A percentile compares a stretch with the other conserved stretches of the same genome.
Evolutionary conservation across 1,284 basidiomycete genomes (phyloP).

Genomic region (Hypsizygus ulmarius): DNA sequence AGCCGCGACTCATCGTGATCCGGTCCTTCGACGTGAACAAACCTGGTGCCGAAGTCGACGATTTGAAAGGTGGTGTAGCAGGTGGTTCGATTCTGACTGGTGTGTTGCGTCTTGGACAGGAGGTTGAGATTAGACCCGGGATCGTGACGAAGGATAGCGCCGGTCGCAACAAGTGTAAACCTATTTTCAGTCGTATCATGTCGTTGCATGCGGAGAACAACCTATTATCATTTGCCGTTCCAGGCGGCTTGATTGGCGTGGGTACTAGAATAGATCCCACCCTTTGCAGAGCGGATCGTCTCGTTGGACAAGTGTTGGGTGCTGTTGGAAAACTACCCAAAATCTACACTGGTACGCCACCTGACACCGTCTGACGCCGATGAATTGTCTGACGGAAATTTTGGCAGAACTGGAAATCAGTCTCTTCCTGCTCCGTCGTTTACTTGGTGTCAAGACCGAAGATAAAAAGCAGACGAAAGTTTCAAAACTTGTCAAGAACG

Average conservation of each 20-base stretch:
- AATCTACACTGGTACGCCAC: slow-evolving; percentile 79
- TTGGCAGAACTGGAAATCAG: slow-evolving; percentile 88
- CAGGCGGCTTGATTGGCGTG: slow-evolving; percentile 97
- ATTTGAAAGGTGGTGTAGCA: slow-evolving; percentile 97
- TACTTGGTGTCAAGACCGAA: slow-evolving; percentile 97
- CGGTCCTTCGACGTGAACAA: slow-evolving; percentile 99
- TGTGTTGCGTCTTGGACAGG: slow-evolving; percentile 87
- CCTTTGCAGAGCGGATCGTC: slow-evolving; percentile 92
- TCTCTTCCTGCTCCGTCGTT: slow-evolving; percentile 87
- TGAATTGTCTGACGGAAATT: neutral
- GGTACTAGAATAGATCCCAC: slow-evolving; percentile 97
- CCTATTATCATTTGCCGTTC: slow-evolving; percentile 91
- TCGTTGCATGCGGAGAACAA: slow-evolving; percentile 95
- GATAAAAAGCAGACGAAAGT: slow-evolving; percentile 99
- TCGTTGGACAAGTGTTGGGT: slow-evolving; percentile 95
- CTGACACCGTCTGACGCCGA: neutral
- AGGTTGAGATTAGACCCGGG: slow-evolving; percentile 97
- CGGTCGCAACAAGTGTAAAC: slow-evolving; percentile 89
- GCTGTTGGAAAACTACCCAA: slow-evolving; percentile 91
- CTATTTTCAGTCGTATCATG: slow-evolving; percentile 91
- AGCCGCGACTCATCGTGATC: slow-evolving; percentile 95
- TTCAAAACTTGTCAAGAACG: slow-evolving; percentile 89
- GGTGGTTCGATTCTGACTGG: slow-evolving; percentile 96
- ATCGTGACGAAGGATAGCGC: slow-evolving; percentile 95
- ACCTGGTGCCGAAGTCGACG: slow-evolving; percentile 95